Percentiles rank a stretch among this genome's conserved stretches.
Evolutionary conservation across 1,284 basidiomycete genomes (phyloP).

Genomic region (Sanguinoderma infundibulare): DNA sequence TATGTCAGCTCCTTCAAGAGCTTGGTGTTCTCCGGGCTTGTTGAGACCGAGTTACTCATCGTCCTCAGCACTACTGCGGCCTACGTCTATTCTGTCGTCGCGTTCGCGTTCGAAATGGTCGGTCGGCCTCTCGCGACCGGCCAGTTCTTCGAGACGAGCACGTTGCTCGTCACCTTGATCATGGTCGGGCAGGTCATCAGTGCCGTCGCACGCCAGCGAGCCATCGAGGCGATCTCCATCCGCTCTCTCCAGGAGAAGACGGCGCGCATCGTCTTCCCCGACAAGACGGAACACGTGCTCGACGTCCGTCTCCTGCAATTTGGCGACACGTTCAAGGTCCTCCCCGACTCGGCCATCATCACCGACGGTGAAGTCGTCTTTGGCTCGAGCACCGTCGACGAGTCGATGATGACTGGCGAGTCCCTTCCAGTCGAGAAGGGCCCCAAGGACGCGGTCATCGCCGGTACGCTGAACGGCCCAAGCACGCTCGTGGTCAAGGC

Average conservation of each 20-base stretch:
- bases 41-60: constrained; percentile 49
- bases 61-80: constrained; percentile 46
- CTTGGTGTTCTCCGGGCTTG: constrained; percentile 42
- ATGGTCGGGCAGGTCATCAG: constrained; percentile 47
- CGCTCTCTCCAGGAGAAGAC: constrained; percentile 40
- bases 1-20: constrained; percentile 42
- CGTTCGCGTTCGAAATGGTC: constrained; percentile 42
- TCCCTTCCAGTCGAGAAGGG: constrained; percentile 44
- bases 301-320: constrained; percentile 43
- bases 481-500: constrained; percentile 43
- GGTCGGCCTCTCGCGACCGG: constrained; percentile 38
- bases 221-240: constrained; percentile 40
- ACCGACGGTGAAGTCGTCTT: constrained; percentile 46
- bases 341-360: constrained; percentile 41
- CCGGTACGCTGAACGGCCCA: constrained; percentile 45
- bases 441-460: constrained; percentile 40
- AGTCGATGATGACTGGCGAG: constrained; percentile 52
- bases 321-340: constrained; percentile 43
- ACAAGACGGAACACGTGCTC: constrained; percentile 28
- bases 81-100: constrained; percentile 48
- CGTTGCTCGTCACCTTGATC: constrained; percentile 50
- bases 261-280: constrained; percentile 37
- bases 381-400: constrained; percentile 46
- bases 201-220: constrained; percentile 43
- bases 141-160: constrained; percentile 53